Evolutionary conservation across 2,329 filamentous ascomycete genomes (phyloP).

Genomic region (Sporothrix pseudoabietina): DNA sequence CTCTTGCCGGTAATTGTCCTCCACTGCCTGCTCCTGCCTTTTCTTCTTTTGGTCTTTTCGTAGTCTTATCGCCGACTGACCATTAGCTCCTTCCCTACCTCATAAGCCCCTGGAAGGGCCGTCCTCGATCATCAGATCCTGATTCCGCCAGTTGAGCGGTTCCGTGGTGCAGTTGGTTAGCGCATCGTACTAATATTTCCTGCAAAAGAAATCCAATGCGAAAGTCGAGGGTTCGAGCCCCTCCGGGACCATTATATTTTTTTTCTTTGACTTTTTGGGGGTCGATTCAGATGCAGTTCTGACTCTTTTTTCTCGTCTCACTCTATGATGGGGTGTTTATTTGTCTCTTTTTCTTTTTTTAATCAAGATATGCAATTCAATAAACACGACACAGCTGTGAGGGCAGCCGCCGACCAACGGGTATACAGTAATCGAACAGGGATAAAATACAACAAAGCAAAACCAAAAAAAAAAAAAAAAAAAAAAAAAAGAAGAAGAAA

Average conservation of each 20-base stretch:
- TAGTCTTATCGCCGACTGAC: neutral
- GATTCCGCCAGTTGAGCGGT: conserved; percentile 24
- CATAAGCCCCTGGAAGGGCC: neutral
- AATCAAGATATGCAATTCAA: neutral
- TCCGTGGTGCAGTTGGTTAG: conserved; percentile 31
- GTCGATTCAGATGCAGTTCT: neutral
- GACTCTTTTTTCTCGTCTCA: neutral
- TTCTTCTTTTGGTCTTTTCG: neutral
- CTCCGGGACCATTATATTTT: conserved; percentile 27
- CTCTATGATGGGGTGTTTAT: neutral
- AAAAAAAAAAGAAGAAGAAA: no score
- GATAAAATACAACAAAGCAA: conserved; percentile 11
- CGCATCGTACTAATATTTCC: conserved; percentile 31
- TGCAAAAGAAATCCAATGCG: conserved; percentile 28
- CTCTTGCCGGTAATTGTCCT: neutral
- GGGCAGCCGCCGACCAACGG: neutral
- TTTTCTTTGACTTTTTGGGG: neutral
- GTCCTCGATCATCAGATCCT: conserved; percentile 21
- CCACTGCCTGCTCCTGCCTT: neutral
- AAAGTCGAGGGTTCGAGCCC: conserved; percentile 30
- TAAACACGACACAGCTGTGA: neutral
- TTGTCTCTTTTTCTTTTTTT: neutral
- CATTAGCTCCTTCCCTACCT: neutral
- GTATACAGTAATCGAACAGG: conserved; percentile 21
- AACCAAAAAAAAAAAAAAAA: neutral